Conservation (phyloP, 345 rosid genomes). For the Hibiscus mutabilis region DNA sequence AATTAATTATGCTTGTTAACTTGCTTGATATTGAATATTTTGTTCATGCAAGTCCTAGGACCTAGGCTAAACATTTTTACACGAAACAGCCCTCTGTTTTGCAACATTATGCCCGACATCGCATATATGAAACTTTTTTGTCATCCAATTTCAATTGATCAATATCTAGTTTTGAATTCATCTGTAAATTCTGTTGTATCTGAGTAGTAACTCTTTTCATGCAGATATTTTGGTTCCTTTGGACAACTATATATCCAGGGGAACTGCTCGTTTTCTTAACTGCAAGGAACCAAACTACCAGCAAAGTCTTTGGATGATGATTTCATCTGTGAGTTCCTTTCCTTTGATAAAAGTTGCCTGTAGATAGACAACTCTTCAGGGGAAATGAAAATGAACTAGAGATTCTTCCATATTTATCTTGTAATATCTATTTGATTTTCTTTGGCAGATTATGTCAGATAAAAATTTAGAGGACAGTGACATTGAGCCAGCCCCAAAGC, state of each 20-base stretch:
- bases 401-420: too few species aligned
- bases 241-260: conserved; percentile 95
- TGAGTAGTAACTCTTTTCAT: conserved; percentile 9
- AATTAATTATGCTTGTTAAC: background rate
- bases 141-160: background rate
- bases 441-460: conserved; percentile 66
- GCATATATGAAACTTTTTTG: too few species aligned
- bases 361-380: background rate
- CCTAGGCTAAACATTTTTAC: background rate
- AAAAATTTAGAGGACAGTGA: conserved; percentile 81
- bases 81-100: background rate
- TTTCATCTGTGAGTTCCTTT: conserved; percentile 72
- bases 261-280: conserved; percentile 76
- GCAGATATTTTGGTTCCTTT: conserved; percentile 94
- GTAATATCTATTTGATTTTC: background rate
- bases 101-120: too few species aligned
- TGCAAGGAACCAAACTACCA: conserved; percentile 95
- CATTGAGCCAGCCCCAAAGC: conserved; percentile 95
- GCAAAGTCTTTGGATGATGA: conserved; percentile 89
- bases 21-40: background rate
- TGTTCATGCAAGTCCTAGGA: background rate
- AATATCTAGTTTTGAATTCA: background rate
- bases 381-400: background rate
- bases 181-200: background rate
- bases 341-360: background rate